Base-by-base conservation (phyloP, 176 grass and related monocot genomes). In the Musa itinerans region DNA sequence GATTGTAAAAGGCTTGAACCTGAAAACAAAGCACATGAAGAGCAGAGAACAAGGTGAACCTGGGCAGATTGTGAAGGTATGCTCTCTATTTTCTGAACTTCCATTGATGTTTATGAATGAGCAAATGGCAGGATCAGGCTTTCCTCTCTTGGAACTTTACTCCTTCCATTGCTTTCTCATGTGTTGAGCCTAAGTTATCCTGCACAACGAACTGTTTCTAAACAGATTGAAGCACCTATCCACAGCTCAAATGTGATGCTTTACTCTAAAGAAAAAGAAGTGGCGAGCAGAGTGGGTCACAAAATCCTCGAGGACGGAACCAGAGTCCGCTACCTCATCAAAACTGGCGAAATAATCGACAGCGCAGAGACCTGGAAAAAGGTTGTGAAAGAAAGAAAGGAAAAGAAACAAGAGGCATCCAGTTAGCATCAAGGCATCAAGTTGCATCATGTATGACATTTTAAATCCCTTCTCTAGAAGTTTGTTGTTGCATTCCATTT, bases 181-280 rank as follows among this genome's bases (percentile, higher is more conserved):
- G 57, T 2, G 54, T 68, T 12, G 24, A 43, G 13, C 14, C 10
- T 16, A 59, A 57, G 19, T 58, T 57, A 57, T 1, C 10, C 16
- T 57, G 73, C 54, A 34, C 11, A 1, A 71, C 20, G 26, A 29
- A 50, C 81, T 73, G 15, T 15, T 27, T 70, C 53, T 74, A 57
- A 54, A 50, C 86, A 93, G 94, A 87, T 93, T 50, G 90, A 93
- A 85, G 90, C 81, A 10, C 83, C 90, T 69, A 98, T 98, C 73
- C 95, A 94, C 73, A 98, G 95, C 86, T 98, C 95, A 78, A 98
- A 94, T 76, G 54, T 94, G 86, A 99, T 99, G 95, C 88, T 94
- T 27, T 99, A 89, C 79, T 94, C 90, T 0, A 91, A 88, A 64
- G 95, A 98, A 83, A 84, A 98, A 82, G 83, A 79, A 55, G 78